Evolutionary conservation across 495 filamentous ascomycete genomes (phyloP).

Genomic region (Neurospora sp.): DNA sequence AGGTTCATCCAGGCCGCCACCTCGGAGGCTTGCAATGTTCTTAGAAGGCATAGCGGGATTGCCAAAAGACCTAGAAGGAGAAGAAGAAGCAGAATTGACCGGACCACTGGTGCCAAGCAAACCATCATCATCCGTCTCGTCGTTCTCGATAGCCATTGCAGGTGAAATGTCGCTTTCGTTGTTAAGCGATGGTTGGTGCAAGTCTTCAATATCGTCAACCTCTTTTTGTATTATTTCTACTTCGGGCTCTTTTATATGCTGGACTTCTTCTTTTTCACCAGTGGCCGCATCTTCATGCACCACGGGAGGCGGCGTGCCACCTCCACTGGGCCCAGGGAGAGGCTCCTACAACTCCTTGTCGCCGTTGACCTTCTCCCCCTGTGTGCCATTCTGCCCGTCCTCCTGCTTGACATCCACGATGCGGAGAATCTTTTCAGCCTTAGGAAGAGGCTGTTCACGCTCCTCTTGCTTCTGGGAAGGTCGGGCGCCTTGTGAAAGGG

Average conservation of each 20-base stretch:
- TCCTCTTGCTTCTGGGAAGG: not conserved
- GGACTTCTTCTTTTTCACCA: not conserved
- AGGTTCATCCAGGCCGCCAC: too few species aligned
- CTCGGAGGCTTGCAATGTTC: too few species aligned
- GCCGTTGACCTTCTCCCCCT: not conserved
- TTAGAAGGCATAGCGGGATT: too few species aligned
- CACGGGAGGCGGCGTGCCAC: not conserved
- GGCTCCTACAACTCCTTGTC: not conserved
- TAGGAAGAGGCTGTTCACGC: not conserved
- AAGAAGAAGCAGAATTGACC: not conserved
- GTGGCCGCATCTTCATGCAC: not conserved
- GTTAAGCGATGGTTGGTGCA: not conserved
- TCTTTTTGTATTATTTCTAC: not conserved
- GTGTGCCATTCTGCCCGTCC: not conserved
- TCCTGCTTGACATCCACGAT: not conserved
- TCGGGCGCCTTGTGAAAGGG: not conserved
- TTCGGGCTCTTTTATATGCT: not conserved
- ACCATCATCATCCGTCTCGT: not conserved
- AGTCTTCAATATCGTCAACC: not conserved
- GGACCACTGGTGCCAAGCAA: not conserved
- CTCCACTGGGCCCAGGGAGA: not conserved
- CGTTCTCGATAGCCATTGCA: not conserved
- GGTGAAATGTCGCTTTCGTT: not conserved
- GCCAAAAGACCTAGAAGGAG: too few species aligned
- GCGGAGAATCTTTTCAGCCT: not conserved